These are phyloP conservation scores for Mycosphaerelloides madeirae DNA, from an alignment of 2,329 filamentous ascomycete species.

Conservation along the genomic window DNA sequence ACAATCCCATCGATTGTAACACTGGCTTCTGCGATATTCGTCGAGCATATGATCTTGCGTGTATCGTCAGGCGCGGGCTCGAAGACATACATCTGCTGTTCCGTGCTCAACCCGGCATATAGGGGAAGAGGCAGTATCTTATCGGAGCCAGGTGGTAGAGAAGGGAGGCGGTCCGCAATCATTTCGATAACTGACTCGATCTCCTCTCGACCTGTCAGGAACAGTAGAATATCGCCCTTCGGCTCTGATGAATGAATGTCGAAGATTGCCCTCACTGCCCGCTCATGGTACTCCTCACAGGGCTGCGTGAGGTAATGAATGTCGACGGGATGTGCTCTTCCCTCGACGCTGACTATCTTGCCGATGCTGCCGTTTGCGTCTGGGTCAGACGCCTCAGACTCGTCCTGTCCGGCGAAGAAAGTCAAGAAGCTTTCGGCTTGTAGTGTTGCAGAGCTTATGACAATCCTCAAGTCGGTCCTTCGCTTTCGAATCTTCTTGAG, in stretches of 20 bases:
- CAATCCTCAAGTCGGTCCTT: conserved; percentile 74
- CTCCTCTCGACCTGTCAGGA: conserved; percentile 87
- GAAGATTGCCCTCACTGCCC: conserved; percentile 75
- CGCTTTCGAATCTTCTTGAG: conserved; percentile 84
- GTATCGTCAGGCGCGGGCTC: conserved; percentile 75
- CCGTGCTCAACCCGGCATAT: conserved; percentile 81
- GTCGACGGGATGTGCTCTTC: conserved; percentile 83
- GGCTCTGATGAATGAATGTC: conserved; percentile 79
- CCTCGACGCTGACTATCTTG: conserved; percentile 77
- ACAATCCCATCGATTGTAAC: conserved; percentile 91
- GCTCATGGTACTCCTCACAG: conserved; percentile 80
- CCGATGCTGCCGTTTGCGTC: conserved; percentile 40
- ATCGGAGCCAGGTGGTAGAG: conserved; percentile 56
- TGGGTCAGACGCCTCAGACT: conserved; percentile 27
- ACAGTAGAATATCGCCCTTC: conserved; percentile 83
- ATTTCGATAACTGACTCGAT: conserved; percentile 79
- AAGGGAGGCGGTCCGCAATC: conserved; percentile 65
- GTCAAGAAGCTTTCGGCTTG: conserved; percentile 80
- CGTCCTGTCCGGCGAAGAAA: conserved; percentile 62
- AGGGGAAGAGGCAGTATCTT: conserved; percentile 69
- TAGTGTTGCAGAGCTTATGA: conserved; percentile 89
- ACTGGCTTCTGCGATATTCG: conserved; percentile 94
- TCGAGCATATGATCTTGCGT: conserved; percentile 86
- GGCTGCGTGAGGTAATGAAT: conserved; percentile 74
- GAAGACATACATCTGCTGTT: conserved; percentile 94